Evolutionary conservation across 768 basidiomycete genomes (phyloP).

Genomic region (Grammothele lineata): DNA sequence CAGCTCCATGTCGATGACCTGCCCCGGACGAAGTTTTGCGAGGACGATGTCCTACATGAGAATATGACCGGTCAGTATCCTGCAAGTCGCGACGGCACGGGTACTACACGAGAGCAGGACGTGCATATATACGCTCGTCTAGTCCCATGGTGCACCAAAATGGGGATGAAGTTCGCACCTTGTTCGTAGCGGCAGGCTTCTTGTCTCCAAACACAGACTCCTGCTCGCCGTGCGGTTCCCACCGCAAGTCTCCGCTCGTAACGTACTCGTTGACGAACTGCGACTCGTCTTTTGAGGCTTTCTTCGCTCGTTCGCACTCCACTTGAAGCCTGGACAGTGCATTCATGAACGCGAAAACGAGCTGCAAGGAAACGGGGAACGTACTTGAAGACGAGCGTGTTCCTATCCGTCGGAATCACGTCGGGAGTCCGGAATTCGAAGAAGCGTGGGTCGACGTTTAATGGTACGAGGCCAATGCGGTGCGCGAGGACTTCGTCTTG

Average conservation of each 20-base stretch:
- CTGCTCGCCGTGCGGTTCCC: slow-evolving; percentile 85
- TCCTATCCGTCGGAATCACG: slow-evolving; percentile 71
- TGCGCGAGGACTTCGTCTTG: slow-evolving; percentile 93
- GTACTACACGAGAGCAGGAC: neutral
- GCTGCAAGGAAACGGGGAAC: neutral
- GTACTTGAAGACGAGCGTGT: slow-evolving; percentile 82
- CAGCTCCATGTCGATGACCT: slow-evolving; percentile 77
- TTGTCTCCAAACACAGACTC: slow-evolving; percentile 45
- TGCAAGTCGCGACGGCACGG: too few relatives aligned
- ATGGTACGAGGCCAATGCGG: slow-evolving; percentile 86
- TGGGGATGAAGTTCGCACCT: too few relatives aligned
- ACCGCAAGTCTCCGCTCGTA: slow-evolving; percentile 61
- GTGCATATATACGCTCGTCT: slow-evolving; percentile 7
- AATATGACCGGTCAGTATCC: neutral
- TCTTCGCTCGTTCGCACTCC: slow-evolving; percentile 57
- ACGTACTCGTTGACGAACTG: slow-evolving; percentile 31
- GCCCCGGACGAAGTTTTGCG: slow-evolving; percentile 89
- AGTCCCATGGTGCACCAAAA: too few relatives aligned
- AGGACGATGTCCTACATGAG: slow-evolving; percentile 78
- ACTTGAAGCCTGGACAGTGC: slow-evolving; percentile 41
- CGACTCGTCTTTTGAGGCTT: slow-evolving; percentile 39
- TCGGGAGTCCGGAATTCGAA: slow-evolving; percentile 45
- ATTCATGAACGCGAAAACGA: neutral
- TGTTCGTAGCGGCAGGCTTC: slow-evolving; percentile 60
- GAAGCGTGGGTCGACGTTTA: slow-evolving; percentile 78